A percentile compares a stretch with the other conserved stretches of the same genome.
These are phyloP conservation scores for Magnolia officinalis DNA, from an alignment of 164 flowering plant genomes.

Conservation along the genomic window DNA sequence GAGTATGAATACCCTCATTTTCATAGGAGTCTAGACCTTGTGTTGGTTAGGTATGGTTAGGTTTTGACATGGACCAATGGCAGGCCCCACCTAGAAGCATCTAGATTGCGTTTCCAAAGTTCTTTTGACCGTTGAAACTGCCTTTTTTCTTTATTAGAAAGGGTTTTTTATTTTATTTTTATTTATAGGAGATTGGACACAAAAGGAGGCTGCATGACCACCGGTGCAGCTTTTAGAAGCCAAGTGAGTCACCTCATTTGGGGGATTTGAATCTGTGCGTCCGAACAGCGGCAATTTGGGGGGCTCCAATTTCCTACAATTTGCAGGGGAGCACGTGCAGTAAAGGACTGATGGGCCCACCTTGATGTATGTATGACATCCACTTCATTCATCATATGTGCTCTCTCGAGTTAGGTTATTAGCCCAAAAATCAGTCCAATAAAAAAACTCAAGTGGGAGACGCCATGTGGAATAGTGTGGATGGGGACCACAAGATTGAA, in stretches of 20 bases:
- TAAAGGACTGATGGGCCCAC: background rate
- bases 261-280: background rate
- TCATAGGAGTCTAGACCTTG: no score
- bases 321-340: background rate
- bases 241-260: background rate
- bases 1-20: no score
- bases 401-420: no score
- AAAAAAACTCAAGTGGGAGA: no score
- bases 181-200: background rate
- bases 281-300: background rate
- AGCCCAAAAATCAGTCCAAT: no score
- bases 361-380: background rate
- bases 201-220: background rate
- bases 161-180: background rate
- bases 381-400: background rate
- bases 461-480: no score
- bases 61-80: background rate
- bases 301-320: background rate
- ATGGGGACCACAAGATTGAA: no score
- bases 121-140: constrained; percentile 12
- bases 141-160: background rate
- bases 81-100: constrained; percentile 6
- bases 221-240: constrained; percentile 8
- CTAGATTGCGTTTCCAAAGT: constrained; percentile 6
- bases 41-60: no score